Conservation (phyloP, 257 asterid species). For the Phtheirospermum japonicum region DNA sequence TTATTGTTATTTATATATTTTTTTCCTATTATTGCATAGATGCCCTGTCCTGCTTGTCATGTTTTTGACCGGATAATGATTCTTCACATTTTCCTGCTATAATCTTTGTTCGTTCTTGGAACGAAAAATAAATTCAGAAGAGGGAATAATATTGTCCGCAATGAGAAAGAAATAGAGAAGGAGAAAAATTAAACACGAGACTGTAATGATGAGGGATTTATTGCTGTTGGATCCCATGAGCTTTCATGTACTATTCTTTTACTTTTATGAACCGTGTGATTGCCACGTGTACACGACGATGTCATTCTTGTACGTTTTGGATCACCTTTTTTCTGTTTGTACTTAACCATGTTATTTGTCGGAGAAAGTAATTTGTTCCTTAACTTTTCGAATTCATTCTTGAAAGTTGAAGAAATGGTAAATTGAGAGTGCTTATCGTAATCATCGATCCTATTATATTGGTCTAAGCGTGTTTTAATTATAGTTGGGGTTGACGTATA, state of each 20-base stretch:
- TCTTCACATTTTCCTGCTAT: neutral
- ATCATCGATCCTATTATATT: neutral
- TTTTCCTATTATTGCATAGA: neutral
- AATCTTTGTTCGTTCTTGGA: neutral
- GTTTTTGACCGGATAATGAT: neutral
- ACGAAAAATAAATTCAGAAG: neutral
- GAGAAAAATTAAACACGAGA: neutral
- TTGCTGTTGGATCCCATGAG: neutral
- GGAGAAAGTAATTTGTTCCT: neutral
- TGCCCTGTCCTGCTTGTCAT: slow-evolving; percentile 7
- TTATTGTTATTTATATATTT: neutral
- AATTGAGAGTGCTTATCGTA: neutral
- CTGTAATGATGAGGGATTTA: neutral
- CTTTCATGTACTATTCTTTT: neutral
- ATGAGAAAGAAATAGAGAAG: too few species aligned
- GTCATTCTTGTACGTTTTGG: neutral
- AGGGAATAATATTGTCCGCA: too few species aligned
- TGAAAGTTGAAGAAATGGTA: neutral
- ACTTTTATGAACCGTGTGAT: neutral
- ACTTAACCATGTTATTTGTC: neutral
- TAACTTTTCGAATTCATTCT: neutral
- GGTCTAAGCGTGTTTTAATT: neutral
- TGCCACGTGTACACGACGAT: neutral
- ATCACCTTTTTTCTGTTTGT: neutral
- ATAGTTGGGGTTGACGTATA: too few species aligned